Conservation (phyloP, 2,329 filamentous ascomycete species). For the Dactylella cylindrospora region DNA sequence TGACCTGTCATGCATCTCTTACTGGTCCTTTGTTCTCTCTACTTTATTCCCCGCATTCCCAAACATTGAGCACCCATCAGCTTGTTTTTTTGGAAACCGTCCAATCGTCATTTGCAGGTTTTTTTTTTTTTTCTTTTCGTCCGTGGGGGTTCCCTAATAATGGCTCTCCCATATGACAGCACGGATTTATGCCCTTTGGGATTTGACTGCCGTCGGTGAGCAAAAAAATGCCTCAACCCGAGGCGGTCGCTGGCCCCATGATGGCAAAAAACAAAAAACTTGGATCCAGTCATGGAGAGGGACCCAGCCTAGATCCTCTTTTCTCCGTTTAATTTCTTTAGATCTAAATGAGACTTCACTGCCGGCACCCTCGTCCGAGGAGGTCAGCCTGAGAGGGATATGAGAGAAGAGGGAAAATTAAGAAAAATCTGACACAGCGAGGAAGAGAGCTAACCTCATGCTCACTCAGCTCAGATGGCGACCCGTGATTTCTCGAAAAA, state of each 20-base stretch:
- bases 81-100: constrained; percentile 6
- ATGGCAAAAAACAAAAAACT: constrained; percentile 25
- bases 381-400: too few species aligned
- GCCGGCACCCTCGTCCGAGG: constrained; percentile 43
- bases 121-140: constrained; percentile 1
- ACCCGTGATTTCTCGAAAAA: too few species aligned
- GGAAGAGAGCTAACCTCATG: too few species aligned
- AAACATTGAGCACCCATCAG: constrained; percentile 40
- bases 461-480: too few species aligned
- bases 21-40: constrained; percentile 7
- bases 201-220: constrained; percentile 16
- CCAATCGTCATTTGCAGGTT: constrained; percentile 29
- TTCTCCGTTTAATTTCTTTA: background rate
- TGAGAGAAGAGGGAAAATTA: too few species aligned
- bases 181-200: constrained; percentile 8
- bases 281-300: constrained; percentile 22
- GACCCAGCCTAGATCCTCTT: background rate
- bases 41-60: constrained; percentile 44
- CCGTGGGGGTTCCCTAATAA: constrained; percentile 22
- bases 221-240: constrained; percentile 40
- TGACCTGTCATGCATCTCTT: constrained; percentile 34
- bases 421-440: too few species aligned
- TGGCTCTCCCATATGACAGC: too few species aligned
- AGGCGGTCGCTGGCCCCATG: constrained; percentile 35
- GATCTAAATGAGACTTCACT: background rate